Base-by-base conservation (phyloP, 768 basidiomycete genomes). In the Infundibulicybe gibba region DNA sequence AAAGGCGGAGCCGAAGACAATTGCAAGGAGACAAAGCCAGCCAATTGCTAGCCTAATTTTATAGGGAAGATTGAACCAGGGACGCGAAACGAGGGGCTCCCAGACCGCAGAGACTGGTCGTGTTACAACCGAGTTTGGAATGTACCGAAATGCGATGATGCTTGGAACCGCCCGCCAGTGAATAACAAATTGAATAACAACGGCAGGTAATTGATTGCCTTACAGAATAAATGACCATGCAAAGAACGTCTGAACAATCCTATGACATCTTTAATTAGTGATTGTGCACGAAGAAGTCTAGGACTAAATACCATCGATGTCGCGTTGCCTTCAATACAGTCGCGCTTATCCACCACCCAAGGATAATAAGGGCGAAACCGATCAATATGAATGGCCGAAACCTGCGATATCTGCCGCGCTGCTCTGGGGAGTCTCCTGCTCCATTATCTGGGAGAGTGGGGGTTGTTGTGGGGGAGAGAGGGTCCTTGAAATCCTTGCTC, bases 271-370 rank as follows among this genome's bases (percentile, higher is more conserved):
- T 41, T 44, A 14, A 50, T 47, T 25, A 55, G 38, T 21, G 43
- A 39, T 17, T 42, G 40, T 32, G 21, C 14, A 19, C 21, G 17
- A 50, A 48, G 51, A 44, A n/a, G 25, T 9, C 19, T 49, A 41
- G 35, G 49, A 8, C 54, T 38, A 59, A 70, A 50, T 66, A 80
- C 87, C 90, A 93, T 69, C 87, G 74, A 63, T 79, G 83, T 43
- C 90, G 79, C 3, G 90, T 91, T 5, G 74, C 80, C 45, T 69
- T 55, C 41, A 92, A 65, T 11, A 90, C 61, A 0, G 80, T 90
- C 8, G 90, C 67, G 49, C 83, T 85, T 32, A 93, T 82, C 90
- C 90, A 93, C 90, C 90, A 93, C 35, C 78, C 90, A 37, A 91
- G 68, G 53, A 93, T 88, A 42, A 83, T 60, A 11, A 71, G 56